phyloP scores from a whole-genome alignment of 352 stramenopile genomes.

The Phytophthora meadii region DNA sequence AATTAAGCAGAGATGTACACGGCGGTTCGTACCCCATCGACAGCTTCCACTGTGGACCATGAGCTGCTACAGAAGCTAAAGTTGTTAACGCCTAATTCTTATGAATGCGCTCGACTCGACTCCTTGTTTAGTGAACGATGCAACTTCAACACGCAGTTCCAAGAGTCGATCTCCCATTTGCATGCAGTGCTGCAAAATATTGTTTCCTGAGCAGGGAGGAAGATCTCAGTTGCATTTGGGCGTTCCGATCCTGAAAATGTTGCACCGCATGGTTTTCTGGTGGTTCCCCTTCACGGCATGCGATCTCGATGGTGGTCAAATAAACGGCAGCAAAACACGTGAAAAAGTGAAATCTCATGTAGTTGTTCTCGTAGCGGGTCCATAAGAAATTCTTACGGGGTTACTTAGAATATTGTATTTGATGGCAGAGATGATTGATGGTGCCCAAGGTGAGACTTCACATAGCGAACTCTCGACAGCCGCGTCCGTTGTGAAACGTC shows the following conservation, averaged over 20 bases:
- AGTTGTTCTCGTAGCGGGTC: no score
- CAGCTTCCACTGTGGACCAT: no score
- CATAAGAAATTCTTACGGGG: no score
- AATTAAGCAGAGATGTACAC: no score
- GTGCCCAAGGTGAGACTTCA: constrained; percentile 5
- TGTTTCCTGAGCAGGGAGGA: not conserved
- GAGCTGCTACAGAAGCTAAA: no score
- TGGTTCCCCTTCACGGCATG: constrained; percentile 1
- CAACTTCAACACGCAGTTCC: constrained; percentile 11
- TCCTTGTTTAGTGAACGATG: not conserved
- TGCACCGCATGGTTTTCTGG: constrained; percentile 14
- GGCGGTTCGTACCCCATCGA: no score
- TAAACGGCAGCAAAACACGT: not conserved
- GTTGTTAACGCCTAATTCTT: no score
- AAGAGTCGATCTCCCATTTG: not conserved
- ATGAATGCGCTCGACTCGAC: no score
- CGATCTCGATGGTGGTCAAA: not conserved
- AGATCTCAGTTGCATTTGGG: constrained; percentile 5
- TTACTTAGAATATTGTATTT: not conserved
- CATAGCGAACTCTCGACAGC: not conserved
- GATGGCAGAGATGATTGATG: constrained; percentile 18
- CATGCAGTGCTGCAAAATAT: constrained; percentile 8
- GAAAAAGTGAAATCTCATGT: not conserved
- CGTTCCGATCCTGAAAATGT: constrained; percentile 7
- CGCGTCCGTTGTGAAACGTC: constrained; percentile 18